Percentiles rank a stretch among this genome's conserved stretches.
These are phyloP conservation scores for Carex pumila DNA, from an alignment of 176 grass and related monocot species.

Conservation along the genomic window DNA sequence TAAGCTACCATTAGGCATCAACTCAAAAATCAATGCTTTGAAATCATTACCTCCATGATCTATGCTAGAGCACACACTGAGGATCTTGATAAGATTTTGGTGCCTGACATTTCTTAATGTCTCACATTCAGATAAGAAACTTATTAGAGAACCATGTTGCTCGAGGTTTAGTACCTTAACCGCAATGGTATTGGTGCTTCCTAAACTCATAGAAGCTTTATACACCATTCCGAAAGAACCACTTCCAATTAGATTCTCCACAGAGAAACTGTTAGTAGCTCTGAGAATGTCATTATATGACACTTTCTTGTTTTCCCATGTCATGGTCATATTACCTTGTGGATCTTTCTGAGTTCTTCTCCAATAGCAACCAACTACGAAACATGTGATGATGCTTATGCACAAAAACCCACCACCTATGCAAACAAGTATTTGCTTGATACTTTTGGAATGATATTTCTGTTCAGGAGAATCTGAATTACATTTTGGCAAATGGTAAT, in stretches of 20 bases:
- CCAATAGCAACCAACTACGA: background rate
- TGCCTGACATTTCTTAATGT: slow-evolving; percentile 40
- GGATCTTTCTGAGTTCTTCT: background rate
- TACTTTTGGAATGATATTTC: background rate
- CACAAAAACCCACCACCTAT: background rate
- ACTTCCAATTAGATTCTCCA: slow-evolving; percentile 32
- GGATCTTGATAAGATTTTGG: slow-evolving; percentile 41
- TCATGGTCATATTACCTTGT: background rate
- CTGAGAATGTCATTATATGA: slow-evolving; percentile 37
- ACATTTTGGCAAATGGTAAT: slow-evolving; percentile 12
- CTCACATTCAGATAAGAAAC: slow-evolving; percentile 53
- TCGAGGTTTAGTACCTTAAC: slow-evolving; percentile 54
- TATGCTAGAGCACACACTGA: slow-evolving; percentile 44
- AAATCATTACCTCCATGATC: slow-evolving; percentile 39
- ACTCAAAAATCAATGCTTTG: slow-evolving; percentile 42
- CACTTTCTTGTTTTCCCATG: slow-evolving; percentile 14
- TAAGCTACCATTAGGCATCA: slow-evolving; percentile 34
- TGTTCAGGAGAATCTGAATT: background rate
- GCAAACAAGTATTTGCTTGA: background rate
- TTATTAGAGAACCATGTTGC: slow-evolving; percentile 33
- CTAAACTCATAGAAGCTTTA: slow-evolving; percentile 28
- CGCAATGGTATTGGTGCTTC: slow-evolving; percentile 14
- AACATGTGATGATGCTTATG: background rate
- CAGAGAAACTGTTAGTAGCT: slow-evolving; percentile 43
- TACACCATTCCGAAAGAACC: slow-evolving; percentile 39